Base-by-base conservation (phyloP, 2,329 filamentous ascomycete species). In the Colletotrichum endophyticum region DNA sequence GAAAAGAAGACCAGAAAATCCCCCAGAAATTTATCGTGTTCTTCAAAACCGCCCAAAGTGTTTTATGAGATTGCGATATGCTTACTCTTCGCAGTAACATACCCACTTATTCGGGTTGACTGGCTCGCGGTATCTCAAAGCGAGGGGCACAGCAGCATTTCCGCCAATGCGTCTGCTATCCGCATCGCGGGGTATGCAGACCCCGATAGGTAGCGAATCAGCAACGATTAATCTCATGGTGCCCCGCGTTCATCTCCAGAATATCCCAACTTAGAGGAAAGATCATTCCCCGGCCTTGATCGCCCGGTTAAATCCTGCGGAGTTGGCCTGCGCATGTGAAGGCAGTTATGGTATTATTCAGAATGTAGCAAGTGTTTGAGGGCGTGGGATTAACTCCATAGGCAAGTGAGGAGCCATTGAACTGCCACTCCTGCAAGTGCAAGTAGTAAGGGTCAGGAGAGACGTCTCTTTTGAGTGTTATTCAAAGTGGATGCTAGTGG, bases 341-440 rank as follows among this genome's bases (percentile, higher is more conserved):
- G 1, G 59, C 0, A 2, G 6, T 62, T 3, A 32, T n/a, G 27
- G 56, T 59, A 8, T 25, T 22, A 53, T 3, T 22, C n/a, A 53
- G 44, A 22, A 49, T 8, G 44, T n/a, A 1, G 4, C 11, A 1
- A 22, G 11, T 22, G 6, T 6, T 53, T 13, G 6, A 22, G 11
- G 11, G 0, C 11, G 11, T 22, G n/a, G 2, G 0, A 6, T 28
- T 1, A 11, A 28, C 2, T 3, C 2, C 22, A 6, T 15, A 27
- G 56, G 25, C 56, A 13, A 13, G n/a, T 53, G 44, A 13, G n/a
- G 6, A 22, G 44, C n/a, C 44, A 22, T 22, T 13, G 11, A 8
- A 6, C 5, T 49, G 3, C 3, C n/a, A 22, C 2, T 22, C 6
- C 2, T 53, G 6, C n/a, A 13, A 53, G n/a, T 22, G 44, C n/a